Conservation (phyloP, 2,329 filamentous ascomycete genomes). For the Neofusicoccum cordaticola region DNA sequence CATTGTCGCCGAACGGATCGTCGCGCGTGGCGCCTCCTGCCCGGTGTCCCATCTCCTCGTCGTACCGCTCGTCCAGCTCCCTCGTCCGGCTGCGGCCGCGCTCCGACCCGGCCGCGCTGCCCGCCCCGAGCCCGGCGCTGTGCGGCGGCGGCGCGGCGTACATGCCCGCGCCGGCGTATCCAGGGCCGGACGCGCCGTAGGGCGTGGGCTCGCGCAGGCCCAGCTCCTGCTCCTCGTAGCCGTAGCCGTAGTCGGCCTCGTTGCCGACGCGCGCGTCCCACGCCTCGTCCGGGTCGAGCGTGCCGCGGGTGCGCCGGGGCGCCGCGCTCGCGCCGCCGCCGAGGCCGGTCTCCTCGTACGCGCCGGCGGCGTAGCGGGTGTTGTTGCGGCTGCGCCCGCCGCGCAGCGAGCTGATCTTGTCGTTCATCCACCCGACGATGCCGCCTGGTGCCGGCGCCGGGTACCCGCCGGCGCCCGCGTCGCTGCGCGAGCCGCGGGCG, state of each 20-base stretch:
- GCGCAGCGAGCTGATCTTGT: constrained; percentile 62
- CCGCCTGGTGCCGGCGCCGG: constrained; percentile 58
- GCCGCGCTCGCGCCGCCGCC: constrained; percentile 20
- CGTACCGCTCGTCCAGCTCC: constrained; percentile 39
- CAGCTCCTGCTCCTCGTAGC: constrained; percentile 73
- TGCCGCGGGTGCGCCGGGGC: constrained; percentile 37
- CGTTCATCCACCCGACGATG: constrained; percentile 69
- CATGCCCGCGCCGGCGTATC: constrained; percentile 29
- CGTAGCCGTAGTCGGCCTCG: constrained; percentile 65
- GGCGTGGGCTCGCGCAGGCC: constrained; percentile 50
- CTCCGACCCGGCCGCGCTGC: constrained; percentile 32
- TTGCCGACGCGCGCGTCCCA: constrained; percentile 79
- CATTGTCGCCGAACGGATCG: constrained; percentile 73
- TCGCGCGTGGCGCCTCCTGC: constrained; percentile 4
- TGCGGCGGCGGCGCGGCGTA: constrained; percentile 24
- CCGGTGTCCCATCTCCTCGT: constrained; percentile 22
- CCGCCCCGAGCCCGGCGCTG: constrained; percentile 19
- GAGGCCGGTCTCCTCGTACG: constrained; percentile 65
- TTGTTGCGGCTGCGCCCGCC: constrained; percentile 42
- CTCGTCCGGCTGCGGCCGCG: constrained; percentile 49
- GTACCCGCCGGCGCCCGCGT: constrained; percentile 22
- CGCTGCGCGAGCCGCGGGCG: constrained; percentile 37
- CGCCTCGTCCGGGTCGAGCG: constrained; percentile 77
- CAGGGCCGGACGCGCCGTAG: constrained; percentile 34
- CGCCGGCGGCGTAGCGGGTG: constrained; percentile 61